phyloP scores from a whole-genome alignment of 768 basidiomycete genomes.

The Pleurotus citrinopileatus region DNA sequence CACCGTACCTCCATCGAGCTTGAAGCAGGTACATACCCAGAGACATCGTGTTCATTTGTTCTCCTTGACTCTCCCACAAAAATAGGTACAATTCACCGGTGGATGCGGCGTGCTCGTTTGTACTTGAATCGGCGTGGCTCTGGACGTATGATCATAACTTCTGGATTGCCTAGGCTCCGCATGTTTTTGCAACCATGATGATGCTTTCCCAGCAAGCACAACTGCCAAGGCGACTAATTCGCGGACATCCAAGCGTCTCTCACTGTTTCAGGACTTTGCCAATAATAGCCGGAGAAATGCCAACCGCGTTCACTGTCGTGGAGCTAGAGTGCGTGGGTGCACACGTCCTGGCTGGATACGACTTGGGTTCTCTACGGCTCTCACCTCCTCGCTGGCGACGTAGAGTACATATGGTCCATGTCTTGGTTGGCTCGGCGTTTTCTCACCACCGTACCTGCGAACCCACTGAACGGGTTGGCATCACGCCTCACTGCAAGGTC shows the following conservation, averaged over 20 bases:
- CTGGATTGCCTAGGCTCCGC: slow-evolving; percentile 1
- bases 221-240: background rate
- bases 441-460: slow-evolving; percentile 1
- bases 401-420: background rate
- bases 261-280: background rate
- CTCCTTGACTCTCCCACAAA: background rate
- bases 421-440: slow-evolving; percentile 6
- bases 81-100: too few relatives aligned
- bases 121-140: background rate
- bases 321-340: too few relatives aligned
- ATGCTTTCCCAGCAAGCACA: background rate
- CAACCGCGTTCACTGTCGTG: too few relatives aligned
- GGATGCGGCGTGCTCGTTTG: background rate
- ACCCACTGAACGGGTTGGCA: background rate
- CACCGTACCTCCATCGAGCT: background rate
- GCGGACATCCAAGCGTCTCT: too few relatives aligned
- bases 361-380: background rate
- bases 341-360: too few relatives aligned
- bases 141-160: background rate
- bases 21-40: background rate
- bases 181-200: background rate
- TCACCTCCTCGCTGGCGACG: background rate
- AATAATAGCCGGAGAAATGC: too few relatives aligned
- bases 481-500: background rate
- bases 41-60: background rate